Evolutionary conservation across 2,329 filamentous ascomycete genomes (phyloP).

Genomic region (Neurospora crassa): DNA sequence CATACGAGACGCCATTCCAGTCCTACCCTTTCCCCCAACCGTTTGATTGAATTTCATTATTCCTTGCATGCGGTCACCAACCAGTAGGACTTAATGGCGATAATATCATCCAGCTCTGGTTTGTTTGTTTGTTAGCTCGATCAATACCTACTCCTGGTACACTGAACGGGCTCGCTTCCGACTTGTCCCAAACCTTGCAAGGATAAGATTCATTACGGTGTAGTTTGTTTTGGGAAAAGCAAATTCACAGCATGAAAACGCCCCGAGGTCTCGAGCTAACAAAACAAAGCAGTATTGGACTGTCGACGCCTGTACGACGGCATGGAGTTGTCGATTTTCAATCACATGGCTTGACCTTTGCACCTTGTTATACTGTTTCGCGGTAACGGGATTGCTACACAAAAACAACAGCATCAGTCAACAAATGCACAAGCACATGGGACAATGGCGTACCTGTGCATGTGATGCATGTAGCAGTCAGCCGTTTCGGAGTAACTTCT

Average conservation of each 20-base stretch:
- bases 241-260: too few relatives aligned
- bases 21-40: not conserved
- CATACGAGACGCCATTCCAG: constrained; percentile 1
- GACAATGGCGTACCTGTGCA: not conserved
- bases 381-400: not conserved
- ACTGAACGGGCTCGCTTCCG: too few relatives aligned
- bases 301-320: not conserved
- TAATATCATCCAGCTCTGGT: not conserved
- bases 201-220: too few relatives aligned
- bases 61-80: not conserved
- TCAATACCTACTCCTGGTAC: too few relatives aligned
- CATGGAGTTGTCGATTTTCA: not conserved
- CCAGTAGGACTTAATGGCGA: not conserved
- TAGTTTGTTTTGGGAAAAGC: too few relatives aligned
- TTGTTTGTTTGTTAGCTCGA: too few relatives aligned
- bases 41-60: not conserved
- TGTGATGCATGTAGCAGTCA: not conserved
- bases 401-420: not conserved
- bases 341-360: not conserved
- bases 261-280: too few relatives aligned
- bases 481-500: not conserved
- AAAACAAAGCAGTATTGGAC: too few relatives aligned
- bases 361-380: not conserved
- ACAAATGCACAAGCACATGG: not conserved
- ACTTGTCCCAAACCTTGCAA: too few relatives aligned